Evolutionary conservation across 495 filamentous ascomycete genomes (phyloP).

Genomic region (Bathelium albidoporum): DNA sequence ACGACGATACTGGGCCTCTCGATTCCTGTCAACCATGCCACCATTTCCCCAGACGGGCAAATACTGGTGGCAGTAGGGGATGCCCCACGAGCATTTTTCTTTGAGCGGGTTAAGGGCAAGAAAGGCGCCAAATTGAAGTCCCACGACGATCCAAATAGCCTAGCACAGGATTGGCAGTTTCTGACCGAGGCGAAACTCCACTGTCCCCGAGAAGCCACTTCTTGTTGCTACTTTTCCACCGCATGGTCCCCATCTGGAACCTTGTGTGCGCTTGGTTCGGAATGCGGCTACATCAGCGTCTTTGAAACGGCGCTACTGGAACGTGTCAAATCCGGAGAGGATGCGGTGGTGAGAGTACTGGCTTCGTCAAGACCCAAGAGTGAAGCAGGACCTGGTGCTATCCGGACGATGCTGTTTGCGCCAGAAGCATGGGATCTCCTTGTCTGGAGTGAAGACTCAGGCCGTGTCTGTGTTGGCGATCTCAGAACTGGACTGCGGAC

Average conservation of each 20-base stretch:
- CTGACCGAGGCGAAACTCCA: conserved; percentile 23
- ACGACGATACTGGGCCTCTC: conserved; percentile 61
- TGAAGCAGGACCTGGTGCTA: conserved; percentile 53
- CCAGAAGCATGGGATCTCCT: conserved; percentile 85
- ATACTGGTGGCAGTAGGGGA: conserved; percentile 80
- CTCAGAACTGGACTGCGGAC: conserved; percentile 63
- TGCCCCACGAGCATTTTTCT: conserved; percentile 71
- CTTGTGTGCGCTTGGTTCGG: conserved; percentile 59
- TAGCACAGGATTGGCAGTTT: conserved; percentile 23
- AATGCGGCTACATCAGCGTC: conserved; percentile 59
- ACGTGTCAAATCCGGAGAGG: conserved; percentile 27
- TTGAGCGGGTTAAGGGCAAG: conserved; percentile 36
- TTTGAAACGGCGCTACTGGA: conserved; percentile 48
- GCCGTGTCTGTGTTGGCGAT: conserved; percentile 75
- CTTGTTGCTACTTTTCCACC: conserved; percentile 50
- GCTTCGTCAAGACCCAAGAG: conserved; percentile 32
- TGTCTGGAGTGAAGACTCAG: conserved; percentile 86
- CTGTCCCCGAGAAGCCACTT: conserved; percentile 21
- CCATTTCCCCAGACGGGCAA: conserved; percentile 78
- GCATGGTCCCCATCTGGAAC: conserved; percentile 61
- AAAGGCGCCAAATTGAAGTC: conserved; percentile 18
- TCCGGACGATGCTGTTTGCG: conserved; percentile 83
- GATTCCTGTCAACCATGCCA: conserved; percentile 80
- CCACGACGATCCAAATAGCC: conserved; percentile 16
- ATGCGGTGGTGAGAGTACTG: conserved; percentile 38